Evolutionary conservation across 441 rosid genomes (phyloP), one percentile per base, ranked within the genome.

Genomic region (Arabidopsis hybrid): DNA sequence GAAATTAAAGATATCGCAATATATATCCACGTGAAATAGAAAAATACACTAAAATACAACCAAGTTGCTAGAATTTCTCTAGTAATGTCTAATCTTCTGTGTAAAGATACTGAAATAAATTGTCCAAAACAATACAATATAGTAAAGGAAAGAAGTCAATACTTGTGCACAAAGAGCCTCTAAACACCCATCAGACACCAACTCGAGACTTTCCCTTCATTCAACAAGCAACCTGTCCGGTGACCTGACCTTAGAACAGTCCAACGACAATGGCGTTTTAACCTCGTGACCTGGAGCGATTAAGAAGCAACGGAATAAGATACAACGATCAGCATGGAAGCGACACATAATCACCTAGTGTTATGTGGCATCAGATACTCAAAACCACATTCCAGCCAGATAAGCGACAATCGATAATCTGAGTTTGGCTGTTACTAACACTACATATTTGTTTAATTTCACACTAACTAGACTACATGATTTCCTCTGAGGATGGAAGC

Each of bases 11-110:
- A 65, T 45, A 64, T 65, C 50, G 40, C 51, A 73, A 56, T 73
- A 38, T 73, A 38, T 38, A 46, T 65, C 67, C 38, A 66, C 38
- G 60, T 66, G 72, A 47, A 66, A 66, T 58, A 46, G 67, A 65
- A 50, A 72, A 11, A 66, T 66, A 66, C 35, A 67, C 73, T 74
- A 67, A 60, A 67, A 34, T 67, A 67, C 73, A 75, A 75, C 51
- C 32, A 67, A 14, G 34, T 67, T 67, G 64, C 63, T 60, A 75
- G 78, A 74, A 60, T 75, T 52, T 52, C 42, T 46, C 78, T 67
- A 67, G 73, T 50, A 40, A 60, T 60, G 78, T 74, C 74, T 75
- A 69, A 46, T 46, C 2, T 76, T 56, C 8, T 47, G 60, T 69
- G 75, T 76, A 63, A 68, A 65, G 38, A 18, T 13, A 62, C 69